Percentiles rank a stretch among this genome's conserved stretches.
Conservation (phyloP, 345 rosid genomes). For the Raphanus sativus region DNA sequence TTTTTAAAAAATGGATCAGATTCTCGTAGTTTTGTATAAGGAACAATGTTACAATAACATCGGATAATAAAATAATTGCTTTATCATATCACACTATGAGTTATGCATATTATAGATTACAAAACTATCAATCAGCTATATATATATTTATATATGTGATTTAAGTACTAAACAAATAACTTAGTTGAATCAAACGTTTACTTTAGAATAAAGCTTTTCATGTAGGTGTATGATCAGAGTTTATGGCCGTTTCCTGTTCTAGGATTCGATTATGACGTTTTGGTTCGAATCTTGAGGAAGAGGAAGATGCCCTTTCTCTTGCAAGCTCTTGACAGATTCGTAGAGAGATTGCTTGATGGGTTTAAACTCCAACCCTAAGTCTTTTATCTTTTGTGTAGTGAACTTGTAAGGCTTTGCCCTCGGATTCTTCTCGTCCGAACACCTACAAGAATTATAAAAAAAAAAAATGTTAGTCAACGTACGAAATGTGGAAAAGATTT, state of each 20-base stretch:
- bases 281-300: constrained; percentile 49
- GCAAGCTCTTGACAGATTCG: constrained; percentile 86
- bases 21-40: constrained; percentile 2
- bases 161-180: constrained; percentile 16
- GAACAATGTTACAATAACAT: not conserved
- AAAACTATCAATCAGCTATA: constrained; percentile 21
- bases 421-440: constrained; percentile 88
- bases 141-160: constrained; percentile 13
- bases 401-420: constrained; percentile 74
- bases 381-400: constrained; percentile 74
- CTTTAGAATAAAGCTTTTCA: constrained; percentile 4
- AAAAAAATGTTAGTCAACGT: not conserved
- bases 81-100: constrained; percentile 17
- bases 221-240: constrained; percentile 7
- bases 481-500: constrained; percentile 11
- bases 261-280: constrained; percentile 20
- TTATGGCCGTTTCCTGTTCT: constrained; percentile 9
- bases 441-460: constrained; percentile 44
- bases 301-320: constrained; percentile 83
- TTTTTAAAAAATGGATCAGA: not conserved
- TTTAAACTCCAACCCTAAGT: constrained; percentile 76
- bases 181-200: constrained; percentile 23
- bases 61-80: constrained; percentile 1
- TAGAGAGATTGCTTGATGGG: constrained; percentile 78
- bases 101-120: constrained; percentile 1